phyloP scores from a whole-genome alignment of 1,284 basidiomycete genomes.

The Inonotus obliquus region DNA sequence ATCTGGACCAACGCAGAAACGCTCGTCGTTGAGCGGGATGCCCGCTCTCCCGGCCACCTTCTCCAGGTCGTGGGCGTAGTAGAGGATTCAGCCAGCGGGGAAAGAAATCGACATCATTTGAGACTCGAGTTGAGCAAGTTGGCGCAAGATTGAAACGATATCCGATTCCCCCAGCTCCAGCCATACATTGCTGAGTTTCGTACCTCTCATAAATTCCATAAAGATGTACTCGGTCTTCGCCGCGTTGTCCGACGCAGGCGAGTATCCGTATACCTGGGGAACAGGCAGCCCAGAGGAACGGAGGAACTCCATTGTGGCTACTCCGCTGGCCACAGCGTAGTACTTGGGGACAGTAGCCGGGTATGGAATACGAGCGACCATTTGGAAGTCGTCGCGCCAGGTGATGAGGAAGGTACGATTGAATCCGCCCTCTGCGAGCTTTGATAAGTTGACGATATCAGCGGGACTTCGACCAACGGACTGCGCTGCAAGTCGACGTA shows the following conservation, averaged over 20 bases:
- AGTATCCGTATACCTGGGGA: constrained; percentile 48
- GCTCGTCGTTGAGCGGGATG: constrained; percentile 35
- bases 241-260: constrained; percentile 41
- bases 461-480: constrained; percentile 26
- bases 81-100: constrained; percentile 49
- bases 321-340: constrained; percentile 46
- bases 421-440: constrained; percentile 43
- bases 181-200: constrained; percentile 43
- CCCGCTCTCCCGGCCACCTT: constrained; percentile 20
- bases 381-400: constrained; percentile 36
- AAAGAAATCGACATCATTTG: constrained; percentile 46
- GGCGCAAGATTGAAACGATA: constrained; percentile 38
- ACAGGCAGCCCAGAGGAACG: constrained; percentile 42
- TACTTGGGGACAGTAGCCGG: constrained; percentile 38
- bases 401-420: constrained; percentile 44
- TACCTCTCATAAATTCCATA: constrained; percentile 45
- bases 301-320: constrained; percentile 45
- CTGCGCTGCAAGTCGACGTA: constrained; percentile 24
- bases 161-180: constrained; percentile 35
- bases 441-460: constrained; percentile 33
- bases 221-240: constrained; percentile 49
- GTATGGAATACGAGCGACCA: constrained; percentile 48
- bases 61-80: constrained; percentile 36
- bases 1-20: constrained; percentile 44
- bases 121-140: constrained; percentile 44